Evolutionary conservation across 345 rosid species (phyloP), one percentile per base, ranked within the genome.

Genomic region (Corchorus olitorius): DNA sequence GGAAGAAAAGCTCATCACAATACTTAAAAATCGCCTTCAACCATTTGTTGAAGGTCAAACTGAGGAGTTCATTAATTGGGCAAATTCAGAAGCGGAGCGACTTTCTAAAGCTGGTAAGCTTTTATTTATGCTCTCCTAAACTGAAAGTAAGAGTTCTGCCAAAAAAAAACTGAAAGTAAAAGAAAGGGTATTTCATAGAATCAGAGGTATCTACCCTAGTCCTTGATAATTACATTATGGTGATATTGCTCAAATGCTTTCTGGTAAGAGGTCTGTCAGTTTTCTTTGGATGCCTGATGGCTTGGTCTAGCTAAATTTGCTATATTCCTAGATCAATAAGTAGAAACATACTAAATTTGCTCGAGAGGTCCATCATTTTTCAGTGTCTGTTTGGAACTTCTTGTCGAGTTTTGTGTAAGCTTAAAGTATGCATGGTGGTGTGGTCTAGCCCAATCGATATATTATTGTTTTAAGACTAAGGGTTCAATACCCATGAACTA

Each of bases 71-170:
- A 63, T 84, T 10, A 77, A 77, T 0, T 92, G 97, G 99, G 97
- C 90, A 55, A 91, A 82, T 61, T 80, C 89, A 48, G 99, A 97
- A 82, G 97, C 97, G 4, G 76, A 4, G 14, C 89, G 86, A 68
- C 98, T 97, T 78, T 94, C 97, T 6, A 41, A 72, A 75, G 99
- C 95, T 74, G 90, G 98, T 95, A 87, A 77, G 62, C 49, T 35
- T 53, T 41, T 70, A 11, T 8, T 16, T 19, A 20, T 70, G 3
- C 34, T 50, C 5, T 70, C 45, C 73, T 70, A 70, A 70, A 34
- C n/a, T 70, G 34, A 52, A 27, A 52, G 17, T 34, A 9, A n/a
- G 5, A 19, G 43, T 27, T 27, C 27, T 27, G 27, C 27, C 27
- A 27, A 27, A 27, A 27, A 27, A 27, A 70, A 70, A 34, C n/a